phyloP scores from a whole-genome alignment of 2,329 filamentous ascomycete species.

The Aspergillus carbonarius region DNA sequence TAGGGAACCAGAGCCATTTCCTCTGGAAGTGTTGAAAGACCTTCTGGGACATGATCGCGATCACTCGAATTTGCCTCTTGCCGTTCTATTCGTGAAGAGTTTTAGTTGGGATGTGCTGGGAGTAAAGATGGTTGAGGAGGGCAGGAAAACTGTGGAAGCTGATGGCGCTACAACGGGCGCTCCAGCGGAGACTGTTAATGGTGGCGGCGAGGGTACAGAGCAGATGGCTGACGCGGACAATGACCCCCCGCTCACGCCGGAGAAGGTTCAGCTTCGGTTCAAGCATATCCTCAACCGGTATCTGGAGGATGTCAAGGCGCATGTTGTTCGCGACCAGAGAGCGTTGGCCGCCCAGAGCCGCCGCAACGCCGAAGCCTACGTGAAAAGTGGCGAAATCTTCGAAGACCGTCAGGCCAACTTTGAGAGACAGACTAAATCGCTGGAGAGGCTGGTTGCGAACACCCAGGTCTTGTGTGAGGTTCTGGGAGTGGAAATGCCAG shows the following conservation, averaged over 20 bases:
- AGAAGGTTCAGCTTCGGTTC: constrained; percentile 82
- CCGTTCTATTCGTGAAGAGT: constrained; percentile 92
- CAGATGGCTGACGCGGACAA: constrained; percentile 47
- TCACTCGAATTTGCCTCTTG: constrained; percentile 83
- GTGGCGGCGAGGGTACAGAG: constrained; percentile 48
- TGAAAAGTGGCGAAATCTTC: constrained; percentile 97
- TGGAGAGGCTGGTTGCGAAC: constrained; percentile 86
- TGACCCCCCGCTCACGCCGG: constrained; percentile 71
- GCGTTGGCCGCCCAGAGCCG: constrained; percentile 81
- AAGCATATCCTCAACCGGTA: constrained; percentile 81
- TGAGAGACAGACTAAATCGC: constrained; percentile 87
- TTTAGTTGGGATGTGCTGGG: constrained; percentile 96
- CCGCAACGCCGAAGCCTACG: constrained; percentile 95
- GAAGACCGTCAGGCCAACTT: constrained; percentile 95
- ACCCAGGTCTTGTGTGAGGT: constrained; percentile 88
- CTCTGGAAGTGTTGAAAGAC: constrained; percentile 96
- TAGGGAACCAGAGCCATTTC: constrained; percentile 82
- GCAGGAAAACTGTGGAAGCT: constrained; percentile 79
- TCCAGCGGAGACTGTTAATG: constrained; percentile 50
- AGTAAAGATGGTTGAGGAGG: constrained; percentile 69
- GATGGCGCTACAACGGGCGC: constrained; percentile 65
- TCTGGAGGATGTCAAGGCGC: constrained; percentile 87
- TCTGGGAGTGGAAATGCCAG: constrained; percentile 88
- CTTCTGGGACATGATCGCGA: constrained; percentile 90
- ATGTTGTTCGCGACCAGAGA: constrained; percentile 89